These are phyloP conservation scores for Chlorella variabilis DNA, from an alignment of 163 green algal species.

Conservation along the genomic window DNA sequence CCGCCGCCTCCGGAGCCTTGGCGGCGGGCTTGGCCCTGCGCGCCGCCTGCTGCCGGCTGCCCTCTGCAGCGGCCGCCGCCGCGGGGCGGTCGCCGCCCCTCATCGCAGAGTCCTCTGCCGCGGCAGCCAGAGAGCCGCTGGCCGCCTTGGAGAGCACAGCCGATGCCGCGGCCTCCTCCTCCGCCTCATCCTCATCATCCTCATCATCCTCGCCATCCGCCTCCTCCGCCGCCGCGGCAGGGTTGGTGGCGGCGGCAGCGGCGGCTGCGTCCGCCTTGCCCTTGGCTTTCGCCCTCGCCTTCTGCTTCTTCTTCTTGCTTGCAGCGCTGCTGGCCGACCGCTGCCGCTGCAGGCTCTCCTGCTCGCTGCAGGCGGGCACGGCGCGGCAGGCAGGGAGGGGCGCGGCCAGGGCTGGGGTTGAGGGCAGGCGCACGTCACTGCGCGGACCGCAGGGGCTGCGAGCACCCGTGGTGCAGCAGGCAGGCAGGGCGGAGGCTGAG, in stretches of 20 bases:
- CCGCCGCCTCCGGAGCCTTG: not conserved
- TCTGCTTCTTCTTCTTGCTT: conserved; percentile 39
- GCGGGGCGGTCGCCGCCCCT: not conserved
- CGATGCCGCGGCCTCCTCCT: not conserved
- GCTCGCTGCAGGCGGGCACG: conserved; percentile 10
- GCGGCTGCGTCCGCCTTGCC: conserved; percentile 12
- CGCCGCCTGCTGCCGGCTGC: not conserved
- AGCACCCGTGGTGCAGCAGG: no score
- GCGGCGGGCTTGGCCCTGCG: conserved; percentile 3
- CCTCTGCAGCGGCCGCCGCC: no score
- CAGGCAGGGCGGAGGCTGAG: no score
- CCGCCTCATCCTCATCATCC: not conserved
- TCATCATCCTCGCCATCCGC: not conserved
- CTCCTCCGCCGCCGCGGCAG: not conserved
- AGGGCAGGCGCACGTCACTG: no score
- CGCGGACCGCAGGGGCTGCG: no score
- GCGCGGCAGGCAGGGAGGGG: no score
- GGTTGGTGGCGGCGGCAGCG: not conserved
- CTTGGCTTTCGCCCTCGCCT: conserved; percentile 17
- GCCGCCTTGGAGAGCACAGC: no score
- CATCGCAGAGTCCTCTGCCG: not conserved
- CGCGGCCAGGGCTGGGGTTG: no score
- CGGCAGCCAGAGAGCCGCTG: not conserved
- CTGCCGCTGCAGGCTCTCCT: not conserved
- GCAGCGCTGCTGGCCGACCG: not conserved